Conservation (phyloP, 2,329 filamentous ascomycete species). For the Colletotrichum sp. region DNA sequence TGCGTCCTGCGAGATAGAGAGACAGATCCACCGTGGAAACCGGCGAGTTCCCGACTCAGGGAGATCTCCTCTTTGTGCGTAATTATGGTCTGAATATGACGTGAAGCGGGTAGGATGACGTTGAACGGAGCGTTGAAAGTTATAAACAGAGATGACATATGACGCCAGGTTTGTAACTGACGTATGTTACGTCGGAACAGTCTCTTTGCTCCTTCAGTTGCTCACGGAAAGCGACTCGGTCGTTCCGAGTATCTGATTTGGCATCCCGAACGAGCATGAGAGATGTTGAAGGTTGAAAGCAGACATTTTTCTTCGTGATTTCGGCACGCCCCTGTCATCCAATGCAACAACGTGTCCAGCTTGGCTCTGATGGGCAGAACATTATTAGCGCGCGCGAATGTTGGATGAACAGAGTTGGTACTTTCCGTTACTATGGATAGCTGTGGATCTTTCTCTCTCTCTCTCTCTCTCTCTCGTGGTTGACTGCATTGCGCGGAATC, state of each 20-base stretch:
- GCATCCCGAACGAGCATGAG: not conserved
- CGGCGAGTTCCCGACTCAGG: not conserved
- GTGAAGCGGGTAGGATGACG: not conserved
- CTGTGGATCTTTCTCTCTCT: not conserved
- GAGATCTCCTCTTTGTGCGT: not conserved
- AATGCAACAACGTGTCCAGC: not conserved
- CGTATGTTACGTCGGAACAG: not conserved
- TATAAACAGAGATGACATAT: not conserved
- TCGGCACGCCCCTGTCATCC: not conserved
- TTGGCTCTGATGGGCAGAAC: not conserved
- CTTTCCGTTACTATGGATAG: not conserved
- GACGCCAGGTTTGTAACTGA: not conserved
- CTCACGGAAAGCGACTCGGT: not conserved
- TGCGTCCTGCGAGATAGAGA: not conserved
- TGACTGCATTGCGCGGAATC: not conserved
- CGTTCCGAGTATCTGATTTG: not conserved
- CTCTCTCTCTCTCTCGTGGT: not conserved
- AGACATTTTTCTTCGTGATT: not conserved
- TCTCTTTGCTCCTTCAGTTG: not conserved
- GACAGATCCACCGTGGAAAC: not conserved
- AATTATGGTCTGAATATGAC: not conserved
- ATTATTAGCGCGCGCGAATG: not conserved
- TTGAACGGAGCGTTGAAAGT: not conserved
- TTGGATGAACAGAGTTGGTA: not conserved
- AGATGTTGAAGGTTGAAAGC: not conserved